Conservation (phyloP, 192 early-diverging fungal species). For the Backusella luteola region DNA sequence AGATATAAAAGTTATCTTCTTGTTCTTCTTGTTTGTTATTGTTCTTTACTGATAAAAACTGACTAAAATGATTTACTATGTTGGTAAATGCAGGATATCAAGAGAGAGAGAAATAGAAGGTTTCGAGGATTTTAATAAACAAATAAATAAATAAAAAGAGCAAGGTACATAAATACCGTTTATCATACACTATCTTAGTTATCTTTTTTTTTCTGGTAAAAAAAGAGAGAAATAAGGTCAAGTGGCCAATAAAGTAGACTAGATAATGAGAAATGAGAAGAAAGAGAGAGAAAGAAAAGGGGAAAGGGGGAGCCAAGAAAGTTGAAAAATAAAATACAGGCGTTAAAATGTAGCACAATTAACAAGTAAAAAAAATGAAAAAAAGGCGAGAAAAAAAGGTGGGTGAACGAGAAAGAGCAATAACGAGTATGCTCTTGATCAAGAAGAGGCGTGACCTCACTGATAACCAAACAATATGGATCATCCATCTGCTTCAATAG, state of each 20-base stretch:
- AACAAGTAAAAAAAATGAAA: background rate
- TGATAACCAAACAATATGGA: constrained; percentile 1
- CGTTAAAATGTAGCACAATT: constrained; percentile 3
- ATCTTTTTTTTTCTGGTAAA: background rate
- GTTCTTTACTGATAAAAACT: background rate
- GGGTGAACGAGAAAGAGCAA: background rate
- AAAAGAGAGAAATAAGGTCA: background rate
- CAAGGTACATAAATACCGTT: background rate
- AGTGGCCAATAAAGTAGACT: background rate
- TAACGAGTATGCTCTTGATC: background rate
- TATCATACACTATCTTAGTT: background rate
- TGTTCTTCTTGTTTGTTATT: background rate
- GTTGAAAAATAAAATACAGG: background rate
- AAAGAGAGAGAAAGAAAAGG: background rate
- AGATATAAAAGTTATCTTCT: background rate
- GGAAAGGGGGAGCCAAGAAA: background rate
- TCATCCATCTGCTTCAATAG: background rate
- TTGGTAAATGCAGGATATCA: background rate
- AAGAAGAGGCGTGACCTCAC: background rate
- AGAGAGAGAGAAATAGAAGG: background rate
- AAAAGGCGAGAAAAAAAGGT: background rate
- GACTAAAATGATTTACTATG: background rate
- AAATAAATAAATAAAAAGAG: background rate
- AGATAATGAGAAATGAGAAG: background rate
- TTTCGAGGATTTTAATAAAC: constrained; percentile 6